Base-by-base conservation (phyloP, 2,329 filamentous ascomycete species). In the Penicillium sumatraense region DNA sequence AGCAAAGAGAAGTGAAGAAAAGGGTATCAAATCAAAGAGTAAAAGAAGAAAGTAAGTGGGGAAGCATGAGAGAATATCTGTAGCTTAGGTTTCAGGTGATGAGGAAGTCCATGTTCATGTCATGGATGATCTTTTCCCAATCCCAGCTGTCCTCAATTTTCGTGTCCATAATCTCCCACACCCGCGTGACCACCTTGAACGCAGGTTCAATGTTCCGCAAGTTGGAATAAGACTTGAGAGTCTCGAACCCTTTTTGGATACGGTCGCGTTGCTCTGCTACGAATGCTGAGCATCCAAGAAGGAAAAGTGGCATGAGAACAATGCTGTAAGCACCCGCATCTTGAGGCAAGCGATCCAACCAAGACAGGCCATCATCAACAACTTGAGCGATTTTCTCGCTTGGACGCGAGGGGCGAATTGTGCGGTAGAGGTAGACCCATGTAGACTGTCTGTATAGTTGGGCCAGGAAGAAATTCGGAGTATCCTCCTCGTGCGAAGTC, bases 341-440 rank as follows among this genome's bases (percentile, higher is more conserved):
- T 31, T 78, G 68, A n/a, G 82, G 82, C 11, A 86, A 68, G 47
- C 80, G 74, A 41, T 81, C 80, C 36, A 87, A 74, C 59, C 82
- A 85, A n/a, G 72, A 65, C 11, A 87, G 77, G 1, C 83, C 84
- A 51, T 84, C 79, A 51, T 86, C 80, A 3, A 87, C 84, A 0
- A 83, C 84, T 27, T 78, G 76, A 24, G 80, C 75, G 58, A 86
- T 83, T 58, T 81, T 83, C 1, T 78, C 74, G 56, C 80, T 80
- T 10, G 83, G 79, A n/a, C 73, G 72, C 1, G 84, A 86, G 3
- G 80, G 80, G 50, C 81, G 80, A 35, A 86, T 83, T 3, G 84
- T 87, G 47, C 84, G 83, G 63, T 83, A 85, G 1, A 87, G 78
- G 63, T 86, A 87, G 10, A 86, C 81, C 83, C 84, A 86, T 6